Conservation (phyloP, 116 monocot species). For the Papilionanthe hybrid region DNA sequence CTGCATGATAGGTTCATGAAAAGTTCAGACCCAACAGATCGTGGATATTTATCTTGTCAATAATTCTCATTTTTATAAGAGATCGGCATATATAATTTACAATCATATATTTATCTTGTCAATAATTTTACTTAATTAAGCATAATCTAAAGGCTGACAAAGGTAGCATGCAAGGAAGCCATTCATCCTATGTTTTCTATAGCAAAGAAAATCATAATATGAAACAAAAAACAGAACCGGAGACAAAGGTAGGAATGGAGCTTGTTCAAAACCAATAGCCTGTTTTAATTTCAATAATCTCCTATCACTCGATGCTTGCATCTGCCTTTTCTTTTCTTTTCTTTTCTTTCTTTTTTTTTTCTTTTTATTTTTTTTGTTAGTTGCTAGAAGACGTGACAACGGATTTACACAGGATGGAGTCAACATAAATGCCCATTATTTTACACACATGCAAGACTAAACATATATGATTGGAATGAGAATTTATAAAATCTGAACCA, state of each 20-base stretch:
- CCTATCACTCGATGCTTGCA: background rate
- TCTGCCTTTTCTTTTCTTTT: background rate
- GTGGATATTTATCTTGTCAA: background rate
- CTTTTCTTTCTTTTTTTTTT: too few species aligned
- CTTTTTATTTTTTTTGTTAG: background rate
- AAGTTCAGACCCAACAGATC: background rate
- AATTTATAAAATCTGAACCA: background rate
- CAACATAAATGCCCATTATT: background rate
- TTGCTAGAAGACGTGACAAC: background rate
- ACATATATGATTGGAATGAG: background rate
- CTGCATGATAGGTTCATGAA: conserved; percentile 29
- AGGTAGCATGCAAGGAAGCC: background rate
- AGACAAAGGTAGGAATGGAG: background rate
- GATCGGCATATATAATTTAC: background rate
- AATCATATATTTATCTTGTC: background rate
- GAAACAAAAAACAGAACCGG: too few species aligned
- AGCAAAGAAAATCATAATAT: background rate
- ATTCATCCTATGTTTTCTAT: background rate
- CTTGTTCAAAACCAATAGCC: background rate
- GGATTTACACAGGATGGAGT: background rate
- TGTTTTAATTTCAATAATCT: background rate
- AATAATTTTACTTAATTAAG: background rate
- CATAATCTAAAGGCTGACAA: background rate
- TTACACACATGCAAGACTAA: too few species aligned
- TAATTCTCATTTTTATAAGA: background rate